Base-by-base conservation (phyloP, 2,329 filamentous ascomycete genomes). In the Alternaria sp. region DNA sequence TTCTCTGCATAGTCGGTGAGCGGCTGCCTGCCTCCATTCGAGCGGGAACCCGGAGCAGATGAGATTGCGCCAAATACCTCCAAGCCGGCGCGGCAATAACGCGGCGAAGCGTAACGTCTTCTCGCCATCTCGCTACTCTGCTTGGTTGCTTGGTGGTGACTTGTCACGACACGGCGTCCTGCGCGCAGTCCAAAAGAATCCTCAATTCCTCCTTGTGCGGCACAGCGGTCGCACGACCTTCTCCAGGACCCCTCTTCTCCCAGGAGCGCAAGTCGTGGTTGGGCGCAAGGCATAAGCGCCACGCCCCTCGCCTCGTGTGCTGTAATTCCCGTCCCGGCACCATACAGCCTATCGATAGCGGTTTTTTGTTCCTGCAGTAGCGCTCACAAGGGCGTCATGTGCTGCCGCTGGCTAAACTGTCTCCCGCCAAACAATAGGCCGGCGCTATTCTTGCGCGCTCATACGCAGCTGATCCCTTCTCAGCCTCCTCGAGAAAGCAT, bases 61-160 rank as follows among this genome's bases (percentile, higher is more conserved):
- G 40, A 63, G 40, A 63, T 63, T 63, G 30, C 57, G 57, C 60
- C 57, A 63, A 60, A 38, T 6, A 30, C 10, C 14, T 41, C 60
- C 49, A 63, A 63, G 59, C 52, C 28, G 44, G 53, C 60, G 60
- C 57, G 60, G 60, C 60, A 54, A 57, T 51, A 57, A 43, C 43
- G 48, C 52, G 48, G 60, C 48, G 43, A 48, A 43, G 48, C 41
- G 41, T 55, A 50, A 50, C 30, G 16, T 22, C 34, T 36, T 32
- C 34, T 50, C 32, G 32, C 30, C 32, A 18, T 38, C 25, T 56
- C 30, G 45, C 54, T 55, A 48, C 53, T 45, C 40, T 55, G 45
- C 56, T 45, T 52, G 46, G 46, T 50, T 6, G 46, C 46, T 50
- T 27, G 22, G 28, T 57, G 27, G 22, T 44, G 45, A 36, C 36